A percentile compares a stretch with the other conserved stretches of the same genome.
Conservation (phyloP, 306 rosid genomes). For the Psophocarpus tetragonolobus region DNA sequence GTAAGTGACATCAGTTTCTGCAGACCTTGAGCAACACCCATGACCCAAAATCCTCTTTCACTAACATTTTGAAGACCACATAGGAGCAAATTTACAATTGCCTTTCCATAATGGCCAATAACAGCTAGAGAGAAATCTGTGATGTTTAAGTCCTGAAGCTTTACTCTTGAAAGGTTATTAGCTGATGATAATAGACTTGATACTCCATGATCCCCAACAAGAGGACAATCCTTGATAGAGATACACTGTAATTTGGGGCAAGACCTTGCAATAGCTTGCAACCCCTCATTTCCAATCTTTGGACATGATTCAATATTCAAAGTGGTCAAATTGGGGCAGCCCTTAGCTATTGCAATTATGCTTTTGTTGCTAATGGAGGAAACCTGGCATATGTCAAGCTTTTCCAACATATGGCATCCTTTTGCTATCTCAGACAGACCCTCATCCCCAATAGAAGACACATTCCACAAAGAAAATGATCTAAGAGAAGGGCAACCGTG, state of each 20-base stretch:
- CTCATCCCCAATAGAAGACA: not conserved
- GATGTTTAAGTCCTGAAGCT: slow-evolving; percentile 1
- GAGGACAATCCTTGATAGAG: slow-evolving; percentile 17
- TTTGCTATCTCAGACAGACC: not conserved
- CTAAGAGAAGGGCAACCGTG: slow-evolving; percentile 1
- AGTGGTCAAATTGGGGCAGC: slow-evolving; percentile 10
- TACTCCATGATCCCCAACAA: slow-evolving; percentile 14
- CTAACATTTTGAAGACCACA: slow-evolving; percentile 37
- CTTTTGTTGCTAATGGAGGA: not conserved
- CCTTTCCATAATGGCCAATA: slow-evolving; percentile 9
- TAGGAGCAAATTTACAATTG: not conserved
- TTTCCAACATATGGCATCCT: slow-evolving; percentile 12
- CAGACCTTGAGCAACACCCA: slow-evolving; percentile 73
- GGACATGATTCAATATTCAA: not conserved
- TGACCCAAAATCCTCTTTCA: slow-evolving; percentile 81
- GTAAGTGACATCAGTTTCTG: slow-evolving; percentile 52
- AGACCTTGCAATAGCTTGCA: slow-evolving; percentile 7
- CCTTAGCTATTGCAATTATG: not conserved
- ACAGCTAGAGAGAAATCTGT: slow-evolving; percentile 16
- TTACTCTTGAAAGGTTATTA: not conserved
- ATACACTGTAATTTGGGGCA: slow-evolving; percentile 4
- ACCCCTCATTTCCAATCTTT: not conserved
- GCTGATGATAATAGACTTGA: slow-evolving; percentile 3
- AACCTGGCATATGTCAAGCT: slow-evolving; percentile 3
- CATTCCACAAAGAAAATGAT: slow-evolving; percentile 3